Base-by-base conservation (phyloP, 768 basidiomycete species). In the Cyclocybe aegerita region DNA sequence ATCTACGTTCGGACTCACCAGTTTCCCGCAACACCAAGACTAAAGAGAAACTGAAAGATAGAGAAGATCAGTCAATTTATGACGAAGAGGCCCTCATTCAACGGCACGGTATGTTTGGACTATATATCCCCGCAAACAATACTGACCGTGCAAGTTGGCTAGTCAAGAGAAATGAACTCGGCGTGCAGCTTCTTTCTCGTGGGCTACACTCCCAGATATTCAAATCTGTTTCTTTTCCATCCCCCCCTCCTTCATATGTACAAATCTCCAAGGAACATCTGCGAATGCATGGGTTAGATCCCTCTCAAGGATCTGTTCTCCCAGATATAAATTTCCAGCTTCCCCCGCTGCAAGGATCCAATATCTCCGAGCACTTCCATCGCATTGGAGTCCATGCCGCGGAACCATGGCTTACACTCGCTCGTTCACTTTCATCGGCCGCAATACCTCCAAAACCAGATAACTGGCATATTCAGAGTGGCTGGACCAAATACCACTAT, bases 131-230 rank as follows among this genome's bases (percentile, higher is more conserved):
- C 35, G 5, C 30, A 17, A 9, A 14, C 4, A 33, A 10, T 5
- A 1, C 34, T 46, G 4, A 46, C 2, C 35, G 9, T 5, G 33
- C 31, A 7, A 12, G 37, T 10, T 50, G 5, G 1, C 23, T 49
- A 85, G 85, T 77, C 52, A 82, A 85, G 64, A 80, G 92, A 47
- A 98, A 97, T 63, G 82, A 88, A 53, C 76, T 93, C 37, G 95
- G 95, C n/a, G 94, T 98, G 6, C 95, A 98, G 63, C 82, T 97
- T 48, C 82, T 98, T 46, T 90, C 93, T 11, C 80, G 82, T 7
- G 72, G 74, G n/a, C 70, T 97, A 6, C 93, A 94, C 65, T 64
- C 72, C 4, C 95, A 97, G 61, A 79, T 96, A 50, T 97, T 98
- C 68, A 80, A 76, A 50, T 80, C 86, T 60, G 69, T 75, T 41